Percentiles rank a stretch among this genome's conserved stretches.
These are phyloP conservation scores for Lindgomyces ingoldianus DNA, from an alignment of 495 filamentous ascomycete genomes.

Conservation along the genomic window DNA sequence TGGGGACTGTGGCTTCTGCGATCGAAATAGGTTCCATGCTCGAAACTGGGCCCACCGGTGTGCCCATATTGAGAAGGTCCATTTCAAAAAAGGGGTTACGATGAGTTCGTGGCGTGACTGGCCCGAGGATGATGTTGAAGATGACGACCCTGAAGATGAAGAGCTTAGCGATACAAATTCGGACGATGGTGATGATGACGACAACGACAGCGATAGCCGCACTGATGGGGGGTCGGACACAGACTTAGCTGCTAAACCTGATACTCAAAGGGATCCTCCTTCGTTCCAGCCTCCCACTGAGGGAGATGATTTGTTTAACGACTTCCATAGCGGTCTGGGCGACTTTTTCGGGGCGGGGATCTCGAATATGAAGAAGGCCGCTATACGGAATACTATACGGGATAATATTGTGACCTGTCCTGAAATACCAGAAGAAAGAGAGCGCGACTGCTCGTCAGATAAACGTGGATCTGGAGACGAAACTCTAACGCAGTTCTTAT, in stretches of 20 bases:
- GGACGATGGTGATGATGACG: slow-evolving; percentile 12
- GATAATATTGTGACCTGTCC: too few species aligned
- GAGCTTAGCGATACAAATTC: neutral
- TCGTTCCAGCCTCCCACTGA: neutral
- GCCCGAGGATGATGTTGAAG: slow-evolving; percentile 1
- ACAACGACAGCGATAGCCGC: neutral
- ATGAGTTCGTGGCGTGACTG: slow-evolving; percentile 3
- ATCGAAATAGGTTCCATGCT: neutral
- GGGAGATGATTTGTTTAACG: neutral
- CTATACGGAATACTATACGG: too few species aligned
- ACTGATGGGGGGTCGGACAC: neutral
- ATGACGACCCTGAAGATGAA: neutral
- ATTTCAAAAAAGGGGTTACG: slow-evolving; percentile 11
- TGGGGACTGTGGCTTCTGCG: slow-evolving; percentile 8
- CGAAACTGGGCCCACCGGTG: slow-evolving; percentile 12
- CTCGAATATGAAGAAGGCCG: too few species aligned
- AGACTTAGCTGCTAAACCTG: neutral
- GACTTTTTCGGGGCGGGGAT: too few species aligned
- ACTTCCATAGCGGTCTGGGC: neutral
- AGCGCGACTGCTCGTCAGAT: too few species aligned
- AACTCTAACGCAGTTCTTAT: too few species aligned
- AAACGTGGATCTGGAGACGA: too few species aligned
- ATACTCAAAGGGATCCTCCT: neutral
- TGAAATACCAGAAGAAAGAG: too few species aligned
- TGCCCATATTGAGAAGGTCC: neutral